A percentile compares a stretch with the other conserved stretches of the same genome.
These are phyloP conservation scores for Mucor velutinosus DNA, from an alignment of 371 early-diverging fungal species.

Conservation along the genomic window DNA sequence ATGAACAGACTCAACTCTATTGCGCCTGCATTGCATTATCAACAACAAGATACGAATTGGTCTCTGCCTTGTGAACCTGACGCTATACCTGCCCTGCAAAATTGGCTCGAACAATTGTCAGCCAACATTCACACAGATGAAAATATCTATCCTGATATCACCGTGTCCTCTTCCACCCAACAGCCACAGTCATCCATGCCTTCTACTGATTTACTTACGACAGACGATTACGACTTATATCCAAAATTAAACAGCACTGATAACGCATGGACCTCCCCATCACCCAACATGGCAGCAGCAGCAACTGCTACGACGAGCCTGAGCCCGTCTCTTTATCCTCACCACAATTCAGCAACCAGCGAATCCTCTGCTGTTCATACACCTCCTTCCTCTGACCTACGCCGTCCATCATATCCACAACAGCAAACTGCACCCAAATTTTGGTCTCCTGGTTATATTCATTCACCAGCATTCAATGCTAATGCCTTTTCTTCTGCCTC, in stretches of 20 bases:
- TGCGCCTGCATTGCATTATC: slow-evolving; percentile 20
- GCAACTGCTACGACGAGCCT: neutral
- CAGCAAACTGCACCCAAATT: neutral
- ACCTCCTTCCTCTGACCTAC: slow-evolving; percentile 8
- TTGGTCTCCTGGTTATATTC: slow-evolving; percentile 24
- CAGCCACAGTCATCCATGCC: neutral
- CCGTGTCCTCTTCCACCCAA: neutral
- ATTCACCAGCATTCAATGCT: slow-evolving; percentile 3
- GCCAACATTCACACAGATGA: slow-evolving; percentile 44
- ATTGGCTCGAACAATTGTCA: slow-evolving; percentile 54
- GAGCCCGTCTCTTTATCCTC: neutral
- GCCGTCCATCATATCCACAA: neutral
- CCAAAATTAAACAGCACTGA: slow-evolving; percentile 11
- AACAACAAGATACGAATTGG: slow-evolving; percentile 23
- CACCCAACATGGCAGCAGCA: neutral
- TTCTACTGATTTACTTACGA: neutral
- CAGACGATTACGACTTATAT: slow-evolving; percentile 18
- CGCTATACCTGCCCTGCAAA: slow-evolving; percentile 44
- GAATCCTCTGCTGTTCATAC: slow-evolving; percentile 8
- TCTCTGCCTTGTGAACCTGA: slow-evolving; percentile 40
- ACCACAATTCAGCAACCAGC: slow-evolving; percentile 10
- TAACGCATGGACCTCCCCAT: slow-evolving; percentile 6
- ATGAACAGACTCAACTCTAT: slow-evolving; percentile 49
- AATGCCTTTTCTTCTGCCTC: neutral
- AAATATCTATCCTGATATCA: slow-evolving; percentile 25